phyloP scores from a whole-genome alignment of 2,329 filamentous ascomycete species.

The Pseudocercospora cruenta region DNA sequence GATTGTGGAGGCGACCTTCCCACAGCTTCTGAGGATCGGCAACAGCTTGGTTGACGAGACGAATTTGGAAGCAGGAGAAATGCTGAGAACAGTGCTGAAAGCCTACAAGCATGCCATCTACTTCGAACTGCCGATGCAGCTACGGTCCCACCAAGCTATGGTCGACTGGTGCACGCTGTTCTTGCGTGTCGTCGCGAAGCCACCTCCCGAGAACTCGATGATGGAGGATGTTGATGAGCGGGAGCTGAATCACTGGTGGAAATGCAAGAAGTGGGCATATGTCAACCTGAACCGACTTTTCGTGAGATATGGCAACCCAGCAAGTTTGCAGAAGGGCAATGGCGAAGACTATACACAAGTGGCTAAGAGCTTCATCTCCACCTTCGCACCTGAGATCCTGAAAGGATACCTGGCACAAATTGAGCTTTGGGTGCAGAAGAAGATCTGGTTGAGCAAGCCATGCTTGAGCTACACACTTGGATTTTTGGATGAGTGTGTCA shows the following conservation, averaged over 20 bases:
- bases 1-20: conserved; percentile 90
- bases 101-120: conserved; percentile 98
- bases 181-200: conserved; percentile 83
- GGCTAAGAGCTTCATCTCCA: conserved; percentile 86
- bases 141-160: conserved; percentile 80
- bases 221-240: conserved; percentile 79
- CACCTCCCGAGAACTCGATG: conserved; percentile 78
- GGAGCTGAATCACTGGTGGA: conserved; percentile 98
- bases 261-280: conserved; percentile 99
- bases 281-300: conserved; percentile 96
- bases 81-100: conserved; percentile 93
- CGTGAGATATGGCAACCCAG: conserved; percentile 88
- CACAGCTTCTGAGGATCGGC: conserved; percentile 82
- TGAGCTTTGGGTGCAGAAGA: conserved; percentile 96
- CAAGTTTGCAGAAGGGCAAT: conserved; percentile 72
- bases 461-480: conserved; percentile 91
- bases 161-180: conserved; percentile 97
- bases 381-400: conserved; percentile 92
- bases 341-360: conserved; percentile 77
- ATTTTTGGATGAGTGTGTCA: conserved; percentile 95
- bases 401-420: conserved; percentile 94
- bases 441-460: conserved; percentile 90
- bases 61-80: conserved; percentile 92
- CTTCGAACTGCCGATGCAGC: conserved; percentile 77
- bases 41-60: conserved; percentile 87